Base-by-base conservation (phyloP, 2,329 filamentous ascomycete genomes). In the Rutstroemia sp. region DNA sequence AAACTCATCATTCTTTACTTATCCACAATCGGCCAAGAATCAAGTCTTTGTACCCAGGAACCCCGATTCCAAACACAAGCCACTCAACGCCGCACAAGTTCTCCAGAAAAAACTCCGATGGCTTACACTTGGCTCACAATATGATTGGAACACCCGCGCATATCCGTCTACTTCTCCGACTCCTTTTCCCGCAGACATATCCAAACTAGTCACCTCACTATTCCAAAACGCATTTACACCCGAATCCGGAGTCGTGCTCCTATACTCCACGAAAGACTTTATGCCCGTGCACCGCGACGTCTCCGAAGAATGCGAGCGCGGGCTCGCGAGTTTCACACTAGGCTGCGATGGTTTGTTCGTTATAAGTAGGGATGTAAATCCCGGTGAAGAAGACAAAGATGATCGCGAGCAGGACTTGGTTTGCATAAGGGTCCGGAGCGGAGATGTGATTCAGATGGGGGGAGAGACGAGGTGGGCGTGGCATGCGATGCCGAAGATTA, bases 251-350 rank as follows among this genome's bases (percentile, higher is more conserved):
- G 96, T 97, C 59, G 83, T 95, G 61, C 96, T 97, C 68, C 79
- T 97, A 46, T 97, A 97, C 73, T 87, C 84, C 0, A 88, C 92
- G 0, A 89, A 90, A 23, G 92, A 97, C 67, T 95, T 88, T 1
- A 86, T 97, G 72, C 92, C 89, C 73, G 83, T 96, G 70, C 92
- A 97, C 73, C 84, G 92, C 12, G 92, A 99, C 67, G 91, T 97
- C 41, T 94, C 89, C 58, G 92, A 97, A 73, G 79, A 88, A 61
- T 88, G 85, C 52, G 80, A 89, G 64, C 83, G 79, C 48, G 89
- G 89, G 0, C 77, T 97, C 16, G 83, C 95, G 14, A 95, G 89
- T 62, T 75, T 97, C 42, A 95, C 88, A 64, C 76, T 97, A 46
- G 94, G 92, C 1, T 97, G 92, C 65, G 92, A 96, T 64, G 88